Percentiles rank a stretch among this genome's conserved stretches.
These are phyloP conservation scores for Penicillium simplicissimum DNA, from an alignment of 495 filamentous ascomycete genomes.

Conservation along the genomic window DNA sequence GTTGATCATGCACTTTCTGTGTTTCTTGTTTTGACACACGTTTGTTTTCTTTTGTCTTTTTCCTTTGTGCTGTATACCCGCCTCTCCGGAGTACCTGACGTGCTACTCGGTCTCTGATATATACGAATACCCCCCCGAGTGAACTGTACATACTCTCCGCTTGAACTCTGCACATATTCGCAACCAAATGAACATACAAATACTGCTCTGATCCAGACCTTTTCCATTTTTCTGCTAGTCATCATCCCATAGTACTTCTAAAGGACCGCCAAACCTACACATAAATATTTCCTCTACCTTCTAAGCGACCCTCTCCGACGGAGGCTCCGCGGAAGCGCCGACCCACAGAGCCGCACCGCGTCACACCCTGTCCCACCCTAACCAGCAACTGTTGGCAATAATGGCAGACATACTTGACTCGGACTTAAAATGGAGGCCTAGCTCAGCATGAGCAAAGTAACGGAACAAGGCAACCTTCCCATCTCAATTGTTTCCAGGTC, in stretches of 20 bases:
- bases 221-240: not conserved
- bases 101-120: not conserved
- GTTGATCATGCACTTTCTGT: constrained; percentile 15
- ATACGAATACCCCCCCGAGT: constrained; percentile 11
- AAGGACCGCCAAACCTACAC: not conserved
- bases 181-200: not conserved
- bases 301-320: constrained; percentile 5
- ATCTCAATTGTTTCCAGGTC: not conserved
- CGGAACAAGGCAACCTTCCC: not conserved
- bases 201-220: not conserved
- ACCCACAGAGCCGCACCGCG: constrained; percentile 5
- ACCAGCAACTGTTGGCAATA: not conserved
- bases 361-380: not conserved
- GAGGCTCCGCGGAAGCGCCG: constrained; percentile 1
- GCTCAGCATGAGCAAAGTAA: not conserved
- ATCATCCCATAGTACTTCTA: not conserved
- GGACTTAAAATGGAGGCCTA: not conserved
- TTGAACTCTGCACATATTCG: not conserved
- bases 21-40: not conserved
- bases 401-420: not conserved
- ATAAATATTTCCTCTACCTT: not conserved
- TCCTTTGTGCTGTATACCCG: constrained; percentile 19
- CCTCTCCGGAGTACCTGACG: not conserved
- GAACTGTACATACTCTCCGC: not conserved
- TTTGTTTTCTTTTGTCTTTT: not conserved